phyloP scores from a whole-genome alignment of 2,329 filamentous ascomycete genomes.

The Talaromyces sp. region DNA sequence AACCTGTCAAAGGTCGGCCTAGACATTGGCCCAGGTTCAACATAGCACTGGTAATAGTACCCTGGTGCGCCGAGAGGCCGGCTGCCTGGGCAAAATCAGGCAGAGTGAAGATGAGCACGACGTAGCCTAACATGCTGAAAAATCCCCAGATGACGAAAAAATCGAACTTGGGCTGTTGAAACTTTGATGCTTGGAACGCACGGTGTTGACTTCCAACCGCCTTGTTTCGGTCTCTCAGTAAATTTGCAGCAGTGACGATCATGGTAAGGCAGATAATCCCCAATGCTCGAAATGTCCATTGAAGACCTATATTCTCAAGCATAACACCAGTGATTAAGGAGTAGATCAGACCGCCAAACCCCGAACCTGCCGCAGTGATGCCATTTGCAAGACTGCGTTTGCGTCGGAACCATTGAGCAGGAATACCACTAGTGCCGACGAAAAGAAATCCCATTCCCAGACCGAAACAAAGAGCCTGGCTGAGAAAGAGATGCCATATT shows the following conservation, averaged over 20 bases:
- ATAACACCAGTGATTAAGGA: slow-evolving; percentile 54
- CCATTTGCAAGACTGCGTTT: slow-evolving; percentile 56
- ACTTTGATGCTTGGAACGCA: background rate
- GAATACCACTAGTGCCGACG: slow-evolving; percentile 52
- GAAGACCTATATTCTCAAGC: slow-evolving; percentile 51
- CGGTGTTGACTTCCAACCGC: background rate
- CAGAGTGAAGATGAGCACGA: slow-evolving; percentile 59
- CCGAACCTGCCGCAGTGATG: slow-evolving; percentile 54
- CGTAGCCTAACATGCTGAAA: slow-evolving; percentile 60
- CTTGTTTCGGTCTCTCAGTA: background rate
- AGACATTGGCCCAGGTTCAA: slow-evolving; percentile 58
- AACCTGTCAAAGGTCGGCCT: slow-evolving; percentile 55
- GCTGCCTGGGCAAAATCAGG: slow-evolving; percentile 46
- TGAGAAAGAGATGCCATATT: slow-evolving; percentile 58
- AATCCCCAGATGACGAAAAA: slow-evolving; percentile 47
- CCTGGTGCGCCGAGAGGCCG: background rate
- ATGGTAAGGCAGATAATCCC: slow-evolving; percentile 37
- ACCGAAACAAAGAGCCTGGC: slow-evolving; percentile 58
- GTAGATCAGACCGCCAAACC: slow-evolving; percentile 57
- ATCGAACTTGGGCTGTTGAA: background rate
- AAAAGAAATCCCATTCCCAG: slow-evolving; percentile 60
- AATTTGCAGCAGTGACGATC: slow-evolving; percentile 48
- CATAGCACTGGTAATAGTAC: slow-evolving; percentile 26
- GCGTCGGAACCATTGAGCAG: slow-evolving; percentile 59
- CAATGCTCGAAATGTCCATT: slow-evolving; percentile 58